Percentiles rank a stretch among this genome's conserved stretches.
phyloP scores from a whole-genome alignment of 306 rosid species.

The Glycine tomentella region DNA sequence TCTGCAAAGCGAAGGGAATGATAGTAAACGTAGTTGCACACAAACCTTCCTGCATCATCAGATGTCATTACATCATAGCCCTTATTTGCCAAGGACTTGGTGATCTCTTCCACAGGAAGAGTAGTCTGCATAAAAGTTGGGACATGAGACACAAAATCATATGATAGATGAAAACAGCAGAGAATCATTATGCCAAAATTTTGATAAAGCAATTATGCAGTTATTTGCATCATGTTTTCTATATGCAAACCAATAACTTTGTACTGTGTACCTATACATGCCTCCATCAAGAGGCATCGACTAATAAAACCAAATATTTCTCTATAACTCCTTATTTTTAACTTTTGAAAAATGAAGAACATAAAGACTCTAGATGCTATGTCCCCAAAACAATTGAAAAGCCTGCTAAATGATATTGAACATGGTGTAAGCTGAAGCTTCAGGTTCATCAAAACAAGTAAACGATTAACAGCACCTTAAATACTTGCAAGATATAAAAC shows the following conservation, averaged over 20 bases:
- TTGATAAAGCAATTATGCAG: slow-evolving; percentile 2
- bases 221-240: slow-evolving; percentile 32
- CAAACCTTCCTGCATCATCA: slow-evolving; percentile 95
- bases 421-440: background rate
- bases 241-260: slow-evolving; percentile 10
- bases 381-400: slow-evolving; percentile 19
- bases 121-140: slow-evolving; percentile 63
- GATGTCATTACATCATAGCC: slow-evolving; percentile 88
- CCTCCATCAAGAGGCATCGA: slow-evolving; percentile 2
- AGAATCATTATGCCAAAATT: slow-evolving; percentile 5
- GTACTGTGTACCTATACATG: too few relatives aligned
- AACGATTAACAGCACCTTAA: slow-evolving; percentile 30
- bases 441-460: slow-evolving; percentile 1
- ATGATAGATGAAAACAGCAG: slow-evolving; percentile 1
- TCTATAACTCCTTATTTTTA: background rate
- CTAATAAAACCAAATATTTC: background rate
- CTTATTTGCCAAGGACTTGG: slow-evolving; percentile 74
- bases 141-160: slow-evolving; percentile 15
- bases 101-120: slow-evolving; percentile 82
- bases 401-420: slow-evolving; percentile 38
- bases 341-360: slow-evolving; percentile 23
- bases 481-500: slow-evolving; percentile 3
- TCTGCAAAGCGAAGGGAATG: slow-evolving; percentile 91
- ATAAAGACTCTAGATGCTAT: background rate
- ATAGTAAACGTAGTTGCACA: slow-evolving; percentile 95